These are phyloP conservation scores for Fusarium protoensiforme DNA, from an alignment of 2,329 filamentous ascomycete species.

Conservation along the genomic window DNA sequence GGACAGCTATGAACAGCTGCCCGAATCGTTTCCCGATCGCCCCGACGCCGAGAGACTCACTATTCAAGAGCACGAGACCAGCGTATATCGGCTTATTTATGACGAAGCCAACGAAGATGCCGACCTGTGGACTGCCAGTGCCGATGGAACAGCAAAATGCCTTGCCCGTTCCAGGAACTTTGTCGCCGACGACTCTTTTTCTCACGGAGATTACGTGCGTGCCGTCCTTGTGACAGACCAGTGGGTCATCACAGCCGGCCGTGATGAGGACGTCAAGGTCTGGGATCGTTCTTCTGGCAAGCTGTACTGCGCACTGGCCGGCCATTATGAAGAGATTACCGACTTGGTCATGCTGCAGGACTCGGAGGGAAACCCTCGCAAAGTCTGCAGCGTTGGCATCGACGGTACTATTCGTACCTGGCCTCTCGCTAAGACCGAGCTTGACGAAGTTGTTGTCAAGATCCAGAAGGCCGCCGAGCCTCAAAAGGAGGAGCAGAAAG, in stretches of 20 bases:
- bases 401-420: conserved; percentile 90
- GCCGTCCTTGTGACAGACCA: conserved; percentile 80
- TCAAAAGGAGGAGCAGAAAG: conserved; percentile 59
- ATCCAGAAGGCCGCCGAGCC: conserved; percentile 61
- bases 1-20: conserved; percentile 64
- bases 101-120: conserved; percentile 69
- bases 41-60: conserved; percentile 57
- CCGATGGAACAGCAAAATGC: conserved; percentile 88
- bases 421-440: conserved; percentile 73
- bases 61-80: conserved; percentile 88
- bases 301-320: conserved; percentile 78
- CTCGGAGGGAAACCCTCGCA: conserved; percentile 49
- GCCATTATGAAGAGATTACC: conserved; percentile 95
- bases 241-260: conserved; percentile 87
- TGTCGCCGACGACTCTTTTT: conserved; percentile 75
- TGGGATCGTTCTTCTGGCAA: conserved; percentile 83
- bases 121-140: conserved; percentile 93
- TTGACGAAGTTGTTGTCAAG: conserved; percentile 62
- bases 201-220: conserved; percentile 90
- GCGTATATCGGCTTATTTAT: conserved; percentile 84
- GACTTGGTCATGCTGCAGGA: conserved; percentile 73
- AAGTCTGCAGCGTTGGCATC: conserved; percentile 85
- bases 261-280: conserved; percentile 91
- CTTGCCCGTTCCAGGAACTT: conserved; percentile 76
- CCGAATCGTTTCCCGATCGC: conserved; percentile 56